Percentiles rank a stretch among this genome's conserved stretches.
These are phyloP conservation scores for Schwanniomyces pseudopolymorphus DNA, from an alignment of 805 yeast species.

Conservation along the genomic window DNA sequence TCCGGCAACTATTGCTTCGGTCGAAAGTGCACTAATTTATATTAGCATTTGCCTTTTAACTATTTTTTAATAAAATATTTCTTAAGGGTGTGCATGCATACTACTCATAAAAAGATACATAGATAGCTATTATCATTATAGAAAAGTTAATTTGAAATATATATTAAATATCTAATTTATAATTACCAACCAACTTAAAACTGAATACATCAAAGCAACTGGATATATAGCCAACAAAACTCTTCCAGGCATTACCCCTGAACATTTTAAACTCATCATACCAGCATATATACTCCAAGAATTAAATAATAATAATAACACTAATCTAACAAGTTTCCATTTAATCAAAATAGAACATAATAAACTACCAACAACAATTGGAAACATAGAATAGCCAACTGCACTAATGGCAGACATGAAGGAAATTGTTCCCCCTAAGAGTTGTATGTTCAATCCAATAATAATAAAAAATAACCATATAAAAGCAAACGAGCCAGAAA, in stretches of 20 bases:
- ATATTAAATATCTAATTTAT: slow-evolving; percentile 38
- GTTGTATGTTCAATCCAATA: slow-evolving; percentile 64
- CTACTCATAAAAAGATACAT: not conserved
- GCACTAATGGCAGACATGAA: slow-evolving; percentile 69
- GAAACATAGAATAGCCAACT: slow-evolving; percentile 69
- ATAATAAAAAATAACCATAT: slow-evolving; percentile 63
- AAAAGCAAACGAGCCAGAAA: slow-evolving; percentile 62
- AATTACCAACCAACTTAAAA: slow-evolving; percentile 66
- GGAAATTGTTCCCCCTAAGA: slow-evolving; percentile 61
- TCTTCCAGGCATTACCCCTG: slow-evolving; percentile 65
- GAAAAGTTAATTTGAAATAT: not conserved
- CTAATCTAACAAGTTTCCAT: slow-evolving; percentile 49
- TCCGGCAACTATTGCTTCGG: not conserved
- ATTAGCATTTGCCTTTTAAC: not conserved
- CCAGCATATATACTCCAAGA: slow-evolving; percentile 69
- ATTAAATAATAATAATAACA: slow-evolving; percentile 45
- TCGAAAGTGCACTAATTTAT: not conserved
- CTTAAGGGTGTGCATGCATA: not conserved
- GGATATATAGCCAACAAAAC: slow-evolving; percentile 66
- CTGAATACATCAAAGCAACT: slow-evolving; percentile 59
- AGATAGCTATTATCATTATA: not conserved
- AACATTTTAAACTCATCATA: slow-evolving; percentile 56
- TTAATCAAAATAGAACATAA: slow-evolving; percentile 47
- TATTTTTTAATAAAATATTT: not conserved
- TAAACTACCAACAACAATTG: slow-evolving; percentile 55